A percentile compares a stretch with the other conserved stretches of the same genome.
phyloP scores from a whole-genome alignment of 176 grass and related monocot genomes.

The Lolium rigidum region DNA sequence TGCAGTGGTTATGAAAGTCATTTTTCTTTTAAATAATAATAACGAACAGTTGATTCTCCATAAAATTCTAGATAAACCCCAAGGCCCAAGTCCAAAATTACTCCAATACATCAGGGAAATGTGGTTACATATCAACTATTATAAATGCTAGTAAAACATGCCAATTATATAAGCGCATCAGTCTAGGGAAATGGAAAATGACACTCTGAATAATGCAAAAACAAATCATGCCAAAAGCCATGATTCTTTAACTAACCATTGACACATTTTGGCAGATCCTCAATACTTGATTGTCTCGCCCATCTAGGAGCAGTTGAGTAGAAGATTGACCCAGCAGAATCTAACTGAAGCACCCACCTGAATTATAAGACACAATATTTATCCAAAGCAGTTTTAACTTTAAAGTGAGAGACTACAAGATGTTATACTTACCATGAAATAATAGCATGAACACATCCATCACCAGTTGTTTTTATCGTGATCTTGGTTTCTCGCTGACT shows the following conservation, averaged over 20 bases:
- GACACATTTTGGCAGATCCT: constrained; percentile 22
- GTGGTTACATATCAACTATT: background rate
- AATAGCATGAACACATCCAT: constrained; percentile 79
- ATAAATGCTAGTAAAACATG: constrained; percentile 9
- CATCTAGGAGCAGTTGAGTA: constrained; percentile 95
- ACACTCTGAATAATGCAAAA: background rate
- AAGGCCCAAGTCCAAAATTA: constrained; percentile 17
- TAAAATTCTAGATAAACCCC: background rate
- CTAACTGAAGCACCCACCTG: constrained; percentile 98
- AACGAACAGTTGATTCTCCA: background rate
- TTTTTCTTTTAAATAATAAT: background rate
- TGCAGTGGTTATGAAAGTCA: background rate
- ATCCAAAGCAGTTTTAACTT: constrained; percentile 15
- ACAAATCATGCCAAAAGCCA: background rate
- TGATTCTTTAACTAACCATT: constrained; percentile 47
- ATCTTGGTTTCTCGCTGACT: constrained; percentile 74
- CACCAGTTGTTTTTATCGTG: constrained; percentile 53
- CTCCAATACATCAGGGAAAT: background rate
- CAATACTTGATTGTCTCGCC: constrained; percentile 52
- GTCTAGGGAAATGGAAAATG: constrained; percentile 12
- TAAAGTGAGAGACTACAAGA: constrained; percentile 2
- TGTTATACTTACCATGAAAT: constrained; percentile 75
- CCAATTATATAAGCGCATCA: background rate
- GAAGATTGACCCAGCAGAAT: constrained; percentile 72
- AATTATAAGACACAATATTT: constrained; percentile 27